A percentile compares a stretch with the other conserved stretches of the same genome.
These are phyloP conservation scores for Dictyostelium purpureum DNA, from an alignment of 78 protist species.

Conservation along the genomic window DNA sequence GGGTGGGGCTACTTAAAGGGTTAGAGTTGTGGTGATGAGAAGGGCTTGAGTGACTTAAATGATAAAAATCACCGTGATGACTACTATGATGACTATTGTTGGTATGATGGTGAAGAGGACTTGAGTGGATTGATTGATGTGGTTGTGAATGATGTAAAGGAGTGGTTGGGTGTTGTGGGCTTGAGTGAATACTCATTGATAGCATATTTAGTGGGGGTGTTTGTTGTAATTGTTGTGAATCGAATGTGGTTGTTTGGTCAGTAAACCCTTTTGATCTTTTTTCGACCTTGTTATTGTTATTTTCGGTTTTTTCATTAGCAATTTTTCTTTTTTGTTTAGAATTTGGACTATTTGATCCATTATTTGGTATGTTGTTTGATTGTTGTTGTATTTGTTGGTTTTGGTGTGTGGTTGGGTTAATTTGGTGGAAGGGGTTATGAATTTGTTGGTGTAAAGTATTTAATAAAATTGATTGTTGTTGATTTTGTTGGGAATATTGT, in stretches of 20 bases:
- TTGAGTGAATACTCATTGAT: background rate
- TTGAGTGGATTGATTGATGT: background rate
- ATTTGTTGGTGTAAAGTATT: background rate
- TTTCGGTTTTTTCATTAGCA: background rate
- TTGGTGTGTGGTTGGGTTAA: background rate
- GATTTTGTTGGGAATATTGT: too few relatives aligned
- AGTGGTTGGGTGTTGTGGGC: background rate
- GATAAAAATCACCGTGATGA: background rate
- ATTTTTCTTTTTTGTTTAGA: background rate
- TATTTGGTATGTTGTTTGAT: background rate
- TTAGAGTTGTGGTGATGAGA: background rate
- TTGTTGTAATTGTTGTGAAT: constrained; percentile 1
- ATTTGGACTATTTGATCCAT: too few relatives aligned
- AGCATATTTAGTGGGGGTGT: background rate
- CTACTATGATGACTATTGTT: background rate
- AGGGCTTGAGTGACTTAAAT: background rate
- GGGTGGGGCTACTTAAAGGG: too few relatives aligned
- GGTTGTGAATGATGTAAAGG: background rate
- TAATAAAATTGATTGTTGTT: background rate
- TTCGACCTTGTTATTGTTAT: background rate
- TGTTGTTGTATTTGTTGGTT: background rate
- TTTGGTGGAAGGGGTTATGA: background rate
- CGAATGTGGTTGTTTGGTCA: background rate
- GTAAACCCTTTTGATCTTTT: background rate
- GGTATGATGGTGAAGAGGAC: background rate